Evolutionary conservation across 2,329 filamentous ascomycete genomes (phyloP), one percentile per base, ranked within the genome.

Genomic region (Trichoderma sp.): DNA sequence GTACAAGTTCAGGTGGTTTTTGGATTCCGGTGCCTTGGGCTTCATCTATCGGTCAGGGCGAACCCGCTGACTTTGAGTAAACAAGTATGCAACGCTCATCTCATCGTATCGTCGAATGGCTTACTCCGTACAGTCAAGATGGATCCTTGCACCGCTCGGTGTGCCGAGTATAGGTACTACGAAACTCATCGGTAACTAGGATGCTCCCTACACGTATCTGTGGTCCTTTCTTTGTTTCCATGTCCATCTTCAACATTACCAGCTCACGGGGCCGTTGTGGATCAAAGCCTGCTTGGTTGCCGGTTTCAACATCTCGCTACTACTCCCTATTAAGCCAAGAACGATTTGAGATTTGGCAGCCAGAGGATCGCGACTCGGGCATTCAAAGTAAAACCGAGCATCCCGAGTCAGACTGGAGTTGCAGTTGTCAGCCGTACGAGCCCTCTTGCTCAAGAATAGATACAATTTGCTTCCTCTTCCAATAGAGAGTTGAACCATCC

Each of bases 1-100:
- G 32, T 30, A 26, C 50, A 47, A 50, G 64, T 32, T 12, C 32
- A 12, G 9, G 30, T 20, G 3, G n/a, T 12, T 39, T 39, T 39
- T 17, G 26, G 39, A 53, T 23, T 50, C 26, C 13, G 43, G 12
- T 2, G 4, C 11, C 17, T n/a, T n/a, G n/a, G 59, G 23, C 34
- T 55, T 11, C 34, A 23, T 50, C 63, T 66, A 55, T 36, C 63
- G 63, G 63, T 36, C 63, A 66, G 63, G 39, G 47, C 63, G 63
- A 66, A 20, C 30, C 28, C 13, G 23, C n/a, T 11, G 58, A 15
- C 30, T n/a, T 34, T 32, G 39, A 50, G 23, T 32, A 50, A 30
- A 50, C 23, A 64, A 28, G 61, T 2, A 20, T n/a, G 39, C 0
- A 15, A 23, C 30, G 30, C n/a, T n/a, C 36, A 15, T 23, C 23